Conservation (phyloP, 2,329 filamentous ascomycete species). For the Penicillium frequentans region DNA sequence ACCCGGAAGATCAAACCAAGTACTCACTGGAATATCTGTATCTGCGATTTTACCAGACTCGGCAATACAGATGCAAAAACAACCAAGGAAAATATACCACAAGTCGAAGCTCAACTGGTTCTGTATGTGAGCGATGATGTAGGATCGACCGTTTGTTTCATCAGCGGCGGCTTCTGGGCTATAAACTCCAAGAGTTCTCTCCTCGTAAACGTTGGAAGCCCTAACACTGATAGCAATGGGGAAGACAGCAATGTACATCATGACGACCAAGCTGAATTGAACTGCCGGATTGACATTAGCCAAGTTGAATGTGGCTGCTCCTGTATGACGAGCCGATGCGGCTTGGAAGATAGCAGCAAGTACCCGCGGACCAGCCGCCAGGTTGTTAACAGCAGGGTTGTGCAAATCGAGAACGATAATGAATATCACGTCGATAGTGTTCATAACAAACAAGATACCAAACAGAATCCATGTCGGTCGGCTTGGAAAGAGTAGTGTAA, state of each 20-base stretch:
- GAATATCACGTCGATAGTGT: slow-evolving; percentile 54
- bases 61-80: slow-evolving; percentile 59
- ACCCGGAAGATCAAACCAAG: background rate
- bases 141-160: background rate
- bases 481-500: slow-evolving; percentile 65
- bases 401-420: slow-evolving; percentile 40
- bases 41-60: slow-evolving; percentile 43
- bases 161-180: slow-evolving; percentile 29
- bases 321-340: slow-evolving; percentile 50
- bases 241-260: slow-evolving; percentile 99
- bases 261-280: slow-evolving; percentile 66
- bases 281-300: slow-evolving; percentile 55
- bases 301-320: slow-evolving; percentile 53
- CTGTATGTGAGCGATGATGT: slow-evolving; percentile 53
- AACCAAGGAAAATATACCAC: slow-evolving; percentile 62
- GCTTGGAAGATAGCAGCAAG: slow-evolving; percentile 62
- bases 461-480: slow-evolving; percentile 61
- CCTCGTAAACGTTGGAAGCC: slow-evolving; percentile 67
- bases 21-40: slow-evolving; percentile 23
- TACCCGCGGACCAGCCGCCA: slow-evolving; percentile 48
- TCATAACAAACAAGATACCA: slow-evolving; percentile 52
- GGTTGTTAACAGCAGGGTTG: slow-evolving; percentile 48
- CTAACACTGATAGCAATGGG: slow-evolving; percentile 93
- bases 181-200: slow-evolving; percentile 61
- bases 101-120: slow-evolving; percentile 66